Base-by-base conservation (phyloP, 1,284 basidiomycete species). In the Sanguinoderma infundibulare region DNA sequence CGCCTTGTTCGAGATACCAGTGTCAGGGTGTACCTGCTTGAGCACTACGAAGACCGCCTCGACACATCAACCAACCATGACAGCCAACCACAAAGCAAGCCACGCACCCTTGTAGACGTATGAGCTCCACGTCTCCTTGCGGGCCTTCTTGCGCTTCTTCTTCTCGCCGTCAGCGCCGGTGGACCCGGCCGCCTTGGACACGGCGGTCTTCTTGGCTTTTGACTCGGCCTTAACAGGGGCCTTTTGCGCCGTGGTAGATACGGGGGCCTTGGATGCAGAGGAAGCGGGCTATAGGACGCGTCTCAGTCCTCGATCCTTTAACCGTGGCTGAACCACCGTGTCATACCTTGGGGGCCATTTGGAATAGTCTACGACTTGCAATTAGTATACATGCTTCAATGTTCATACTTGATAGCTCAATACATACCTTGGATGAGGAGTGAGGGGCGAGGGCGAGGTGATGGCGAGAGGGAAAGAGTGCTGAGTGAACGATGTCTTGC, bases 1-100 rank as follows among this genome's bases (percentile, higher is more conserved):
- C 54, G 87, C 87, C 79, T 90, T 90, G 84, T 89, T 90, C 53
- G 85, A 83, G 78, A 90, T 89, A 84, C 88, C 89, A 66, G 87
- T 90, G 74, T 91, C 89, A 67, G 89, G 88, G 80, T 90, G 89
- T 62, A 90, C 89, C 70, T 86, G 84, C 80, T 87, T 87, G 66
- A 88, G 79, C 61, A 88, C 86, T 82, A 71, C 72, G 73, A n/a
- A n/a, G 2, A 20, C 32, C n/a, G 15, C 71, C 22, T 6, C 8
- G 32, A 39, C 30, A 68, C 34, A 60, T 71, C 39, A 72, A 60
- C 28, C 67, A 28, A 35, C 24, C 35, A 40, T 44, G 17, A 28
- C 22, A 46, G 6, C 26, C 17, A 14, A 38, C 15, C 42, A 35
- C 20, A 51, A 44, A n/a, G 30, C 22, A 40, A 57, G 36, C 12